Conservation (phyloP, 768 basidiomycete species). For the Lentinula sp. region DNA sequence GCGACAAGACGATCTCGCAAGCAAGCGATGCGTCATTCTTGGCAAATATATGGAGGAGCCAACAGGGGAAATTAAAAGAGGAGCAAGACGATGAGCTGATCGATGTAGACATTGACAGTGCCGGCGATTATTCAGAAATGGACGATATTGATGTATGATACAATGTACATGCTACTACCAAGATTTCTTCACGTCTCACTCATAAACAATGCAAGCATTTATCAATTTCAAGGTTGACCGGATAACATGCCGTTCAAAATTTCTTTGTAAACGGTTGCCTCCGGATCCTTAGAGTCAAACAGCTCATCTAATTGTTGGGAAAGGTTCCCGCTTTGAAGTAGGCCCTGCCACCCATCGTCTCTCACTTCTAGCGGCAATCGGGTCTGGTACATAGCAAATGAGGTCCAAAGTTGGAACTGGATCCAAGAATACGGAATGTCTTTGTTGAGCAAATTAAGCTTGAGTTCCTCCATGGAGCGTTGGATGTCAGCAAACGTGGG, state of each 20-base stretch:
- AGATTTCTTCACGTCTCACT: background rate
- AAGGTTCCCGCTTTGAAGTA: slow-evolving; percentile 18
- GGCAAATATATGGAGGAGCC: slow-evolving; percentile 60
- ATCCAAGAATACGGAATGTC: slow-evolving; percentile 14
- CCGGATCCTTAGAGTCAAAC: slow-evolving; percentile 16
- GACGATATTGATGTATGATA: background rate
- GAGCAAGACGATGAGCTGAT: slow-evolving; percentile 54
- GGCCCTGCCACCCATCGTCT: slow-evolving; percentile 24
- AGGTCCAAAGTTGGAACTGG: slow-evolving; percentile 26
- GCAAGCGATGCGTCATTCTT: slow-evolving; percentile 71
- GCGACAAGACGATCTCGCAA: slow-evolving; percentile 68
- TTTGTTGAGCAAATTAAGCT: slow-evolving; percentile 7
- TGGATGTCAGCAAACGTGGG: slow-evolving; percentile 21
- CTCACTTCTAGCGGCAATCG: slow-evolving; percentile 15
- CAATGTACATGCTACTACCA: no score
- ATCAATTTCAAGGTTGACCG: background rate
- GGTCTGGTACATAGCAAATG: slow-evolving; percentile 26
- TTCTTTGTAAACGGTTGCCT: slow-evolving; percentile 13
- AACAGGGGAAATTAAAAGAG: slow-evolving; percentile 34
- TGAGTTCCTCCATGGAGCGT: slow-evolving; percentile 13
- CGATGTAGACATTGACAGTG: slow-evolving; percentile 36
- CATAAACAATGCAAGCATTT: slow-evolving; percentile 23
- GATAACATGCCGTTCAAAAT: slow-evolving; percentile 14
- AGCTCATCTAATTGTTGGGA: slow-evolving; percentile 17
- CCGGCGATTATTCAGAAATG: slow-evolving; percentile 22